Conservation (phyloP, 2,329 filamentous ascomycete genomes). For the Plectosphaerella cucumerina region DNA sequence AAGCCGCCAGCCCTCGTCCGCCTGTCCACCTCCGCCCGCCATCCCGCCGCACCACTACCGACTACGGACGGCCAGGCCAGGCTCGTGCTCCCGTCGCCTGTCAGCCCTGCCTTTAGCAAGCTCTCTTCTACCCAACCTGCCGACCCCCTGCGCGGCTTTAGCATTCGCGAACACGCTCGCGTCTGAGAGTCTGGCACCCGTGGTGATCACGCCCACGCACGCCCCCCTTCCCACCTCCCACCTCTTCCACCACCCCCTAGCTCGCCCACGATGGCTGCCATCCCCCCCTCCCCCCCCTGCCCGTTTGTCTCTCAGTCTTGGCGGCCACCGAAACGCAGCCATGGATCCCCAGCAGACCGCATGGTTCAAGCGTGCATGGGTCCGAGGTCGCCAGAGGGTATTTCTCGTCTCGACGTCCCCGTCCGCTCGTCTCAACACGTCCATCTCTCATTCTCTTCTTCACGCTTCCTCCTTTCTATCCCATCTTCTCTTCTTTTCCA, state of each 20-base stretch:
- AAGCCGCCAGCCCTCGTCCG: background rate
- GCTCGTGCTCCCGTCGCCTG: background rate
- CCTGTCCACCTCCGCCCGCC: background rate
- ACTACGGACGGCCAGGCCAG: no score
- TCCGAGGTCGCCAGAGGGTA: background rate
- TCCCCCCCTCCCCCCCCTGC: background rate
- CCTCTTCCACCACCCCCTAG: background rate
- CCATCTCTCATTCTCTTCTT: slow-evolving; percentile 16
- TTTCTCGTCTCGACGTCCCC: background rate
- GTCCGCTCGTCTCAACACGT: slow-evolving; percentile 21
- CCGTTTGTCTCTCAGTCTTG: background rate
- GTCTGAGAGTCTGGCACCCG: background rate
- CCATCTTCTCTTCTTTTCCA: slow-evolving; percentile 34
- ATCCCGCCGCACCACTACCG: background rate
- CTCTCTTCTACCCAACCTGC: no score
- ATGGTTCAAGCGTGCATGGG: background rate
- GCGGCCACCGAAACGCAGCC: background rate
- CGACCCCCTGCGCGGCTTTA: no score
- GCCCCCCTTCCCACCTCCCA: background rate
- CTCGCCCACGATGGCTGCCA: background rate
- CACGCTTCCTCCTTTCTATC: background rate
- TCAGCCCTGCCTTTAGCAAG: background rate
- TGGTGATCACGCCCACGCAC: background rate
- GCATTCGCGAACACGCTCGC: background rate
- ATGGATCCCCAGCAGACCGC: background rate